Base-by-base conservation (phyloP, 495 filamentous ascomycete species). In the Copromyces sp. region DNA sequence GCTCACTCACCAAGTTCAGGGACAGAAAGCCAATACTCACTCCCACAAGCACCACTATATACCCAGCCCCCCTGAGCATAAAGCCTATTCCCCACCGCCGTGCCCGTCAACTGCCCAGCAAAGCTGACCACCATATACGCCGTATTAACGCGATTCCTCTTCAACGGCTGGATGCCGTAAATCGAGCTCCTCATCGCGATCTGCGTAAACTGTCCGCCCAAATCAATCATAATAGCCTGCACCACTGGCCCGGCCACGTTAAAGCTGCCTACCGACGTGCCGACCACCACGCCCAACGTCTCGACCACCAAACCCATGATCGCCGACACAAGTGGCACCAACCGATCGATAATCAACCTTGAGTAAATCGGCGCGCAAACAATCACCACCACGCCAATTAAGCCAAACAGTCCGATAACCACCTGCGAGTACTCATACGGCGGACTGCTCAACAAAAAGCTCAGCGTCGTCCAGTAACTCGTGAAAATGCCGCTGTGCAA, bases 41-140 rank as follows among this genome's bases (percentile, higher is more conserved):
- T 84, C 77, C 89, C 92, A 37, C 87, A 87, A 74, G 88, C 88
- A 11, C 90, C 90, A 61, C 88, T 90, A 65, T 85, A 85, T 12
- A 88, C 83, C 93, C 93, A 95, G 0, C 93, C 93, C 0, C 86
- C 86, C 29, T 84, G 73, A 9, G 90, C 89, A 80, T 92, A 95
- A 4, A 94, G 77, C 39, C 85, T 80, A 76, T 92, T 93, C 1
- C 92, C 93, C 9, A 88, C 90, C 4, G 89, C 84, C 1, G 93
- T 95, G 0, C 93, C 93, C 73, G 88, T 88, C 29, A 96, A 79
- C 82, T 95, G 93, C 0, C 93, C 93, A 61, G 86, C 87, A 78
- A 94, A 95, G 1, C 86, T 86, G 12, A 84, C 83, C 3, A 94
- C 84, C 93, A 95, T 95, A 76, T 92, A 97, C 3, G 89, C 90